A percentile compares a stretch with the other conserved stretches of the same genome.
Evolutionary conservation across 2,329 filamentous ascomycete species (phyloP).

Genomic region (Tolypocladium pustulatum): DNA sequence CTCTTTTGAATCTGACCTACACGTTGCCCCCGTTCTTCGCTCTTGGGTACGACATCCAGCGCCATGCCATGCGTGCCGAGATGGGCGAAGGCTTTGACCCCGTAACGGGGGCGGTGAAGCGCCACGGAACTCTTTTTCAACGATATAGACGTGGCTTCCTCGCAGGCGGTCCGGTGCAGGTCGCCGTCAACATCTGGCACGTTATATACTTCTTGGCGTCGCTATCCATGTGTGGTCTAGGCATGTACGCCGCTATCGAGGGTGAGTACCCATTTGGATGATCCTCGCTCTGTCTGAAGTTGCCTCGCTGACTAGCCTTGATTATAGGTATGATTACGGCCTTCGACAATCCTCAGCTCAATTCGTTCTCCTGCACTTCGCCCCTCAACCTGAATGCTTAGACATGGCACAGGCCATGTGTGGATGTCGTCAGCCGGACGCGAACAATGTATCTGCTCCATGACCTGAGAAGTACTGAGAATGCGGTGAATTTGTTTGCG

Average conservation of each 20-base stretch:
- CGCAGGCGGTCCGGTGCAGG: conserved; percentile 2
- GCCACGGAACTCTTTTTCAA: conserved; percentile 1
- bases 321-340: conserved; percentile 5
- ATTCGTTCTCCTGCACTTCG: conserved; percentile 9
- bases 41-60: conserved; percentile 9
- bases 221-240: conserved; percentile 6
- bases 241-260: conserved; percentile 6
- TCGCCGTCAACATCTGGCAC: conserved; percentile 3
- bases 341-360: conserved; percentile 9
- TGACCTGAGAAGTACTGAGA: neutral
- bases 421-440: neutral
- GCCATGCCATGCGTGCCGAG: conserved; percentile 6
- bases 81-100: conserved; percentile 9
- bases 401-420: neutral
- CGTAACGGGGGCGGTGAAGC: conserved; percentile 2
- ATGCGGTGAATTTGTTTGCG: neutral
- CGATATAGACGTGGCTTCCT: conserved; percentile 4
- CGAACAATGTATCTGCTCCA: neutral
- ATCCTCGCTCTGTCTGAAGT: too few relatives aligned
- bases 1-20: conserved; percentile 49
- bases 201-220: conserved; percentile 6
- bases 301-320: neutral
- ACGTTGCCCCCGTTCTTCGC: conserved; percentile 37
- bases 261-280: neutral
- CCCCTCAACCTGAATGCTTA: conserved; percentile 6